Evolutionary conservation across 164 flowering plant genomes (phyloP).

Genomic region (Amborella trichopoda): DNA sequence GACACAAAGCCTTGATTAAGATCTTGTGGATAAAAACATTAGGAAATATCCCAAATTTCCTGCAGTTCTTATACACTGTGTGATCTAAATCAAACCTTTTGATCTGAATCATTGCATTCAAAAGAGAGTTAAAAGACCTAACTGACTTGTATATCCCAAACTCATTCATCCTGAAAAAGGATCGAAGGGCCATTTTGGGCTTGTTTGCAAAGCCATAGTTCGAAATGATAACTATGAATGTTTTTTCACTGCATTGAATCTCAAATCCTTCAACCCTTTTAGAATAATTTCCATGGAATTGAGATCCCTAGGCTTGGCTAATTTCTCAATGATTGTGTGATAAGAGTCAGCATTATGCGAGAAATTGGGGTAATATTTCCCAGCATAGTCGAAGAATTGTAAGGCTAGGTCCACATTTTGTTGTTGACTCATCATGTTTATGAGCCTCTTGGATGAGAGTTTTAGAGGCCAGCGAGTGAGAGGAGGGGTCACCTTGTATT

Average conservation of each 20-base stretch:
- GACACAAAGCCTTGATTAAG: constrained; percentile 58
- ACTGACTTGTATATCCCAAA: constrained; percentile 52
- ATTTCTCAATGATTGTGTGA: constrained; percentile 47
- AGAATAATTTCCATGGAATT: constrained; percentile 40
- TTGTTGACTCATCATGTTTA: constrained; percentile 46
- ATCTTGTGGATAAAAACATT: constrained; percentile 71
- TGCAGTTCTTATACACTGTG: constrained; percentile 40
- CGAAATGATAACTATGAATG: constrained; percentile 47
- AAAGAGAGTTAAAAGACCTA: constrained; percentile 51
- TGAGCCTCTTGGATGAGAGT: constrained; percentile 56
- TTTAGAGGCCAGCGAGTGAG: constrained; percentile 66
- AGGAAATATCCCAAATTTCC: constrained; percentile 39
- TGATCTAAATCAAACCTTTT: constrained; percentile 39
- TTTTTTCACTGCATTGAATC: constrained; percentile 44
- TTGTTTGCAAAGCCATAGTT: constrained; percentile 54
- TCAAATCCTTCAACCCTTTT: constrained; percentile 17
- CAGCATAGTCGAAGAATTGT: constrained; percentile 79
- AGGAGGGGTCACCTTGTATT: constrained; percentile 64
- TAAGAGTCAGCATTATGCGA: constrained; percentile 58
- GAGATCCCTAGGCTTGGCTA: constrained; percentile 60
- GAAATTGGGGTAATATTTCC: constrained; percentile 52
- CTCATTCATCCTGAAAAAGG: constrained; percentile 33
- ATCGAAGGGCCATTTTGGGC: constrained; percentile 37
- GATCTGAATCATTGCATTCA: constrained; percentile 66
- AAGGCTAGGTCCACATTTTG: constrained; percentile 76